A percentile compares a stretch with the other conserved stretches of the same genome.
Evolutionary conservation across 2,329 filamentous ascomycete species (phyloP).

Genomic region (Ploettnerulaceae sp.): DNA sequence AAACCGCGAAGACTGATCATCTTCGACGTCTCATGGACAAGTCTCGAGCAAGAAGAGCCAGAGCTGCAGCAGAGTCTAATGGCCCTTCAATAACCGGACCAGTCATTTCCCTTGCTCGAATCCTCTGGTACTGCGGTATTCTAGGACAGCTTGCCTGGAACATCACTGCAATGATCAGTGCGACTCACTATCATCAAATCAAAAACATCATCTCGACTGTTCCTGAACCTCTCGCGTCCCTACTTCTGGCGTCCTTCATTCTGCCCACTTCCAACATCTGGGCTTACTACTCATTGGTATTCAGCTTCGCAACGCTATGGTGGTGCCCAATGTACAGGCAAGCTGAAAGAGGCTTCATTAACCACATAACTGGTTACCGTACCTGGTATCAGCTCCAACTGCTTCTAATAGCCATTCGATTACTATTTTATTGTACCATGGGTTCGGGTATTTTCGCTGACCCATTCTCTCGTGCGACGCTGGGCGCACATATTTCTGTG

Average conservation of each 20-base stretch:
- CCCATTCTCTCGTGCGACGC: constrained; percentile 14
- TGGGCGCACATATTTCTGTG: constrained; percentile 49
- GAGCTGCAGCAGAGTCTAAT: not conserved
- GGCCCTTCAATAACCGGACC: constrained; percentile 10
- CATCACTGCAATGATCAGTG: constrained; percentile 13
- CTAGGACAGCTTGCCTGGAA: constrained; percentile 29
- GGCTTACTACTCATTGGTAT: constrained; percentile 42
- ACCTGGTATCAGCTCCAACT: constrained; percentile 64
- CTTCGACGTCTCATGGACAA: constrained; percentile 55
- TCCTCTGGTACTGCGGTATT: constrained; percentile 28
- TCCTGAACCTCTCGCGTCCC: not conserved
- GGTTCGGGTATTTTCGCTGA: constrained; percentile 21
- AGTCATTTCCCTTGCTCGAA: constrained; percentile 17
- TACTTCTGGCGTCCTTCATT: constrained; percentile 35
- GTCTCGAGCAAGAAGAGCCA: constrained; percentile 43
- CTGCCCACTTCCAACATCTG: constrained; percentile 13
- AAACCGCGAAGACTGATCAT: constrained; percentile 53
- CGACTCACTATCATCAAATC: not conserved
- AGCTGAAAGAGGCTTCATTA: constrained; percentile 54
- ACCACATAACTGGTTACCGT: constrained; percentile 54
- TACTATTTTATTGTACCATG: constrained; percentile 39
- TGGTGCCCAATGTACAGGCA: constrained; percentile 66
- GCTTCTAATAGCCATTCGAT: constrained; percentile 52
- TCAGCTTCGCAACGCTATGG: constrained; percentile 51
- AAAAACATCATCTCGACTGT: not conserved